These are phyloP conservation scores for Macrolepiota dolichaula DNA, from an alignment of 768 basidiomycete genomes.

Conservation along the genomic window DNA sequence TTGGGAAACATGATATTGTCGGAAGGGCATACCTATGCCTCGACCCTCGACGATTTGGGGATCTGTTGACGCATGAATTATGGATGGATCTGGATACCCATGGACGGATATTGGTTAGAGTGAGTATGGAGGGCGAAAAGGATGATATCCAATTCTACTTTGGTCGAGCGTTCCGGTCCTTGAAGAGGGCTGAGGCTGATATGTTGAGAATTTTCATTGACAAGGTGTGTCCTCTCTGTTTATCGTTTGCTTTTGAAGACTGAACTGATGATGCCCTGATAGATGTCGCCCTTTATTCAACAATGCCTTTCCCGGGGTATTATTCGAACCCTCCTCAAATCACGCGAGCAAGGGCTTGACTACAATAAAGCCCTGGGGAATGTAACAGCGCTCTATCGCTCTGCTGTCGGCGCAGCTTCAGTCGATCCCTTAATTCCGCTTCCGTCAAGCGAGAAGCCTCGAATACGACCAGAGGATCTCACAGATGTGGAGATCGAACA, in stretches of 20 bases:
- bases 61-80: constrained; percentile 86
- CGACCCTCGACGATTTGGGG: constrained; percentile 83
- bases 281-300: constrained; percentile 95
- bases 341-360: constrained; percentile 54
- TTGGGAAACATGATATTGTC: constrained; percentile 91
- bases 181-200: constrained; percentile 91
- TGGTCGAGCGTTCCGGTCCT: constrained; percentile 87
- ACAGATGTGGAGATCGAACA: constrained; percentile 94
- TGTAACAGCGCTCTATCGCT: constrained; percentile 76
- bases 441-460: constrained; percentile 70
- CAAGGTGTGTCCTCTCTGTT: constrained; percentile 61
- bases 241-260: neutral
- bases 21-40: constrained; percentile 91
- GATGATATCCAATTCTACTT: constrained; percentile 98
- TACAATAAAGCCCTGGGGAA: constrained; percentile 89
- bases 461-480: constrained; percentile 74
- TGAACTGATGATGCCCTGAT: neutral
- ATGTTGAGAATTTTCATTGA: constrained; percentile 97
- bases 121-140: constrained; percentile 99
- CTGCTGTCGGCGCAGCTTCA: constrained; percentile 63
- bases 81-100: constrained; percentile 89
- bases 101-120: constrained; percentile 80
- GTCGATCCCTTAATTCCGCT: constrained; percentile 78
- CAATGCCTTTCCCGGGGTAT: constrained; percentile 78
- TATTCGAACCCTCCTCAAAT: constrained; percentile 76